Percentiles rank a stretch among this genome's conserved stretches.
phyloP scores from a whole-genome alignment of 2,329 filamentous ascomycete genomes.

The Curvularia sp. region DNA sequence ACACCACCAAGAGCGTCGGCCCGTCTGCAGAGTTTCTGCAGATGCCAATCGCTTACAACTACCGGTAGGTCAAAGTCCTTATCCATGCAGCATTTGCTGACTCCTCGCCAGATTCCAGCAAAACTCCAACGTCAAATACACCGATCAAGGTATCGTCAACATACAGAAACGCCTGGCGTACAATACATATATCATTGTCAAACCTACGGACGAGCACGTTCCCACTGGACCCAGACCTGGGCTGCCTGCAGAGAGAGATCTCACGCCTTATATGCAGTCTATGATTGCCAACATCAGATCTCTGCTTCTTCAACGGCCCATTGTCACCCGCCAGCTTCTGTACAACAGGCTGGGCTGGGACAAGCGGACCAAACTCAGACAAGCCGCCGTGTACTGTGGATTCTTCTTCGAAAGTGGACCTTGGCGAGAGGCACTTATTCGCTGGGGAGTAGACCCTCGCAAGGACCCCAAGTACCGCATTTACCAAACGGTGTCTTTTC shows the following conservation, averaged over 20 bases:
- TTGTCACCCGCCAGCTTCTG: conserved; percentile 85
- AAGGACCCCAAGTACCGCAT: conserved; percentile 75
- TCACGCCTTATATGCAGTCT: conserved; percentile 65
- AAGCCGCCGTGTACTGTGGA: conserved; percentile 81
- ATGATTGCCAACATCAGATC: conserved; percentile 69
- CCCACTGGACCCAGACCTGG: conserved; percentile 67
- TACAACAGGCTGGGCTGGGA: conserved; percentile 71
- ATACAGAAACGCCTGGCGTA: conserved; percentile 37
- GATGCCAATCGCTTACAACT: conserved; percentile 74
- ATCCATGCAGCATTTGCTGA: not conserved
- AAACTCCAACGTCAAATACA: conserved; percentile 75
- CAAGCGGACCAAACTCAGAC: conserved; percentile 66
- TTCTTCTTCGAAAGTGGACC: conserved; percentile 94
- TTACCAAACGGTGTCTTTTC: conserved; percentile 76
- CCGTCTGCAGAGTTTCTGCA: conserved; percentile 82
- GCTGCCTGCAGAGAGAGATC: conserved; percentile 58
- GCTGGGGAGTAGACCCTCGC: conserved; percentile 86
- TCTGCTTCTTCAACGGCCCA: conserved; percentile 75
- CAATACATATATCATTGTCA: conserved; percentile 57
- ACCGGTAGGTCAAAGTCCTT: conserved; percentile 49
- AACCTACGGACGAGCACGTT: conserved; percentile 67
- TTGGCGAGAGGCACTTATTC: conserved; percentile 86
- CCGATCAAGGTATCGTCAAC: conserved; percentile 51
- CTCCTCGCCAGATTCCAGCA: conserved; percentile 71
- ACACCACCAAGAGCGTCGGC: conserved; percentile 72